These are phyloP conservation scores for Mycena rebaudengoi DNA, from an alignment of 768 basidiomycete genomes.

Conservation along the genomic window DNA sequence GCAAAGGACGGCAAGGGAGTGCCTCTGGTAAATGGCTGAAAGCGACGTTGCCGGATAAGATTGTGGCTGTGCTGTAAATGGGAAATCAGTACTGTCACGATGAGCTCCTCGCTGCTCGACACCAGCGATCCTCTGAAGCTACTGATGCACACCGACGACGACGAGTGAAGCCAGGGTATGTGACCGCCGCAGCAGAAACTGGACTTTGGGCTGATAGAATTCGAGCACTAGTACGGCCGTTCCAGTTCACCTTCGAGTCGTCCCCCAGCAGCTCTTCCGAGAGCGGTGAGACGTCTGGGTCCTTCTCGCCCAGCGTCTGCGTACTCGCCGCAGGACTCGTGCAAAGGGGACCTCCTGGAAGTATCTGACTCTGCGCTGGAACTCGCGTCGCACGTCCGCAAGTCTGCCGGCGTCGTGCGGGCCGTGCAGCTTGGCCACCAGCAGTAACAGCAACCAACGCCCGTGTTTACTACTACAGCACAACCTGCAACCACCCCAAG, in stretches of 20 bases:
- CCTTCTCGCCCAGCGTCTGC: constrained; percentile 20
- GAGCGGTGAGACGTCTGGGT: constrained; percentile 26
- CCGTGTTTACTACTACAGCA: constrained; percentile 31
- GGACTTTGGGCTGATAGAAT: constrained; percentile 50
- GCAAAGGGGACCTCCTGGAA: constrained; percentile 24
- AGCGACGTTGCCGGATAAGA: no score
- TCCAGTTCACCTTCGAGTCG: constrained; percentile 36
- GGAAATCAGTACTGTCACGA: no score
- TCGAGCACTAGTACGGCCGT: constrained; percentile 42
- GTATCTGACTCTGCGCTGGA: constrained; percentile 51
- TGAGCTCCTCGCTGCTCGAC: no score
- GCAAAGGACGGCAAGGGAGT: no score
- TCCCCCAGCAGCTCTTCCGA: constrained; percentile 33
- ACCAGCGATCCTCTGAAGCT: constrained; percentile 67
- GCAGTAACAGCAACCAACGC: constrained; percentile 22
- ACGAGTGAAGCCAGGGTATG: no score
- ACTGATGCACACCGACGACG: constrained; percentile 55
- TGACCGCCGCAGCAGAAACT: constrained; percentile 37
- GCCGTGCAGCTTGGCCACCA: constrained; percentile 54
- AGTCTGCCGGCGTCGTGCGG: constrained; percentile 66
- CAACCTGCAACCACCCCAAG: constrained; percentile 42
- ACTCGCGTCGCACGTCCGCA: constrained; percentile 57
- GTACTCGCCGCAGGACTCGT: constrained; percentile 22
- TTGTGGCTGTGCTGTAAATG: no score
- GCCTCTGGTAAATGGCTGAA: no score